Evolutionary conservation across 805 yeast genomes (phyloP).

Genomic region (Schwanniomyces vanrijiae): DNA sequence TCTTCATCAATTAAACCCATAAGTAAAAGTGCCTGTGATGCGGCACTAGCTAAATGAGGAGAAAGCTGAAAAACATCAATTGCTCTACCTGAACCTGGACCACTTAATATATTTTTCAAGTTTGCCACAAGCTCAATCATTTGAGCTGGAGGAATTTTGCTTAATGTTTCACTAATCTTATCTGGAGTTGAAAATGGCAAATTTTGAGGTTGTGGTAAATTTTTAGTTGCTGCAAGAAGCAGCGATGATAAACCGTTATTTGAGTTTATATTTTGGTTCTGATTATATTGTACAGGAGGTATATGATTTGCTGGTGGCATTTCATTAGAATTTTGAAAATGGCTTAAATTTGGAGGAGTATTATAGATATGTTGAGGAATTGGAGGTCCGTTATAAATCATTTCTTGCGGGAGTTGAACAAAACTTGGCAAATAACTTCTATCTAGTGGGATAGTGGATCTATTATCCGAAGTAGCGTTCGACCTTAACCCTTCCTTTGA

Average conservation of each 20-base stretch:
- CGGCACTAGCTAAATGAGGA: slow-evolving; percentile 60
- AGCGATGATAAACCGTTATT: slow-evolving; percentile 8
- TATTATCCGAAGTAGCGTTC: slow-evolving; percentile 31
- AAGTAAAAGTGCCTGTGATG: slow-evolving; percentile 70
- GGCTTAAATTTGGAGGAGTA: slow-evolving; percentile 5
- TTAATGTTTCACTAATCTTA: slow-evolving; percentile 58
- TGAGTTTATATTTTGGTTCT: neutral
- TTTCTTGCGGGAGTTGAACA: slow-evolving; percentile 57
- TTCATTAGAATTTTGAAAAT: slow-evolving; percentile 2
- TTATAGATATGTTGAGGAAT: slow-evolving; percentile 5
- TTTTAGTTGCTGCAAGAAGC: slow-evolving; percentile 53
- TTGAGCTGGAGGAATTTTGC: slow-evolving; percentile 68
- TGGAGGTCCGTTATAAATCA: slow-evolving; percentile 21
- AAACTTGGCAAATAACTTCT: slow-evolving; percentile 53
- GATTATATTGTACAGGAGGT: neutral
- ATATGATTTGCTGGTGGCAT: neutral
- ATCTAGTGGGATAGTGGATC: slow-evolving; percentile 44
- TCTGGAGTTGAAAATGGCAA: slow-evolving; percentile 53
- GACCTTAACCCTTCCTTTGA: slow-evolving; percentile 59
- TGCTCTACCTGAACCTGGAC: slow-evolving; percentile 51
- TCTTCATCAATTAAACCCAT: slow-evolving; percentile 76
- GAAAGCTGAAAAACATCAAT: slow-evolving; percentile 52
- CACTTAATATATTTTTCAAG: slow-evolving; percentile 54
- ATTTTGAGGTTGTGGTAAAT: slow-evolving; percentile 49
- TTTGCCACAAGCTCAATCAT: slow-evolving; percentile 68